Base-by-base conservation (phyloP, 352 stramenopile species). In the Globisporangium spiculum region DNA sequence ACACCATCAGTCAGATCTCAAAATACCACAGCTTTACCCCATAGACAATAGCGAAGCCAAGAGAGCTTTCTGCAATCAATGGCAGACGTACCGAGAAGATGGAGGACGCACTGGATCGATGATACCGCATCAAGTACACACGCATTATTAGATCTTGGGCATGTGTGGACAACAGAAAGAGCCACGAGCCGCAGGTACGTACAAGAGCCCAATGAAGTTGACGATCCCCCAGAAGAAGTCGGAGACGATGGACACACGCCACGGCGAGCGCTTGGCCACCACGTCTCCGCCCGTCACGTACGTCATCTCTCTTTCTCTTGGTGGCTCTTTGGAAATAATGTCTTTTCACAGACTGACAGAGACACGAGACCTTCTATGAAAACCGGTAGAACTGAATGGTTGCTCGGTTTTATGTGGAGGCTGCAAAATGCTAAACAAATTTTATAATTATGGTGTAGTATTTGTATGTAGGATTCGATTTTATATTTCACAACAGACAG, bases 151-250 rank as follows among this genome's bases (percentile, higher is more conserved):
- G 26, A 27, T 36, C 30, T 10, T 1, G 10, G 36, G 10, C 36
- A 44, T 18, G 36, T 5, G 27, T 32, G 27, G 6, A 18, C 7
- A 44, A 34, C 8, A 44, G 27, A 46, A 30, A 20, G 54, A 60
- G 44, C 18, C 41, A 50, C 50, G 22, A 32, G 12, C 27, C 6
- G 7, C 9, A 0, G 27, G n/a, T 10, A 84, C 85, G 66, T 79
- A 93, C 86, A 93, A 92, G 62, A 93, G 76, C 32, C 85, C 83
- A 1, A 93, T 69, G 53, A 93, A 86, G 82, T 90, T 88, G 36
- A 92, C 62, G 54, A 86, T 71, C 32, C 82, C 79, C 86, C 86
- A 93, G 66, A 93, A 84, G 20, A 75, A 65, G 74, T 93, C 86
- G 8, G 77, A 77, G 57, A 93, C 67, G 71, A 92, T 87, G 20